These are phyloP conservation scores for Melampsora abietis-canadensis DNA, from an alignment of 1,284 basidiomycete species.

Conservation along the genomic window DNA sequence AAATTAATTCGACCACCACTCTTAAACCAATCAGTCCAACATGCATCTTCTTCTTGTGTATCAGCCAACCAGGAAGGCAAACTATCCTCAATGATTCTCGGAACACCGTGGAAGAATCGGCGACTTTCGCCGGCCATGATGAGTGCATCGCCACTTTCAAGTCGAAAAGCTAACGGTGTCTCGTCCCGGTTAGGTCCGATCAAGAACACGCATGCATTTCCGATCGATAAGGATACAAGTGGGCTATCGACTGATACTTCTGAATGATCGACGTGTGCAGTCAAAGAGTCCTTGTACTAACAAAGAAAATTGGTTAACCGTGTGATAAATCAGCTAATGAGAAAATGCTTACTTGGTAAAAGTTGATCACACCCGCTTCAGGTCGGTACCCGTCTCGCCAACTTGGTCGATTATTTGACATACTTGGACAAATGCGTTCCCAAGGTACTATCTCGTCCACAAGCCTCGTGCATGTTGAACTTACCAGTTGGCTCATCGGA, in stretches of 20 bases:
- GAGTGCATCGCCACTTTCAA: conserved; percentile 33
- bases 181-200: conserved; percentile 21
- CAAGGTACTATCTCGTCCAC: conserved; percentile 25
- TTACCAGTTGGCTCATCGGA: conserved; percentile 24
- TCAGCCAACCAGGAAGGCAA: conserved; percentile 14
- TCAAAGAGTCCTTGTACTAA: conserved; percentile 33
- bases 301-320: not conserved
- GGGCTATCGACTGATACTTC: conserved; percentile 25
- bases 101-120: conserved; percentile 31
- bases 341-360: conserved; percentile 24
- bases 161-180: conserved; percentile 19
- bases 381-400: conserved; percentile 25
- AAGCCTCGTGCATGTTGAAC: conserved; percentile 16
- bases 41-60: not conserved
- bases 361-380: conserved; percentile 36
- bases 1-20: conserved; percentile 29
- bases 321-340: not conserved
- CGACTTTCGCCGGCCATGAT: conserved; percentile 36
- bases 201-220: conserved; percentile 24
- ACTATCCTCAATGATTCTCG: conserved; percentile 34
- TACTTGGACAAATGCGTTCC: conserved; percentile 1
- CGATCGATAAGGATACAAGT: conserved; percentile 27
- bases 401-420: not conserved
- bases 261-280: conserved; percentile 37
- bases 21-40: conserved; percentile 23